Evolutionary conservation across 805 yeast genomes (phyloP), one percentile per base, ranked within the genome.

Genomic region (Candida railenensis): DNA sequence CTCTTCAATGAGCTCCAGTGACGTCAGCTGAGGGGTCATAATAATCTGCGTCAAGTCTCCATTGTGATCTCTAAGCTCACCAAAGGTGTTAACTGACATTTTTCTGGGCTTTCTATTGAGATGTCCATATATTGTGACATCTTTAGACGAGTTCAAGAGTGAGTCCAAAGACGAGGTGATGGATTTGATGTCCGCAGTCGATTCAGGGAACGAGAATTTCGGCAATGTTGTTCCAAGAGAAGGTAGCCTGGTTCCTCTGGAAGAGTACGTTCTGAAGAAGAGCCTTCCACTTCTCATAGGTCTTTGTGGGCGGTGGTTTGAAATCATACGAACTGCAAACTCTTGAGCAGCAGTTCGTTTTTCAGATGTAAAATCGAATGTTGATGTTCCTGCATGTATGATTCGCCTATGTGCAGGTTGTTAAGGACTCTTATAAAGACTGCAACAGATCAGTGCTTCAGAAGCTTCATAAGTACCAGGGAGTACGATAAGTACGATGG

Each of bases 61-160:
- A 37, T 80, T 70, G 28, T 71, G 58, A 59, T 91, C 98, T 51
- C 98, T 73, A 12, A 92, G 65, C 22, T 77, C 80, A 2, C 86
- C 94, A 70, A 94, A 92, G 1, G 80, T 74, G 42, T 88, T 69
- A 44, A 81, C 82, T 3, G 92, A 83, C 44, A 87, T 69, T 44
- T 81, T 80, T 45, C 85, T 76, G 0, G 96, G 94, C 52, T 84
- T 83, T 19, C 78, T 72, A 56, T 89, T 82, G 15, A 92, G 77
- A 89, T 97, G 94, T 0, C 99, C 98, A 51, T 88, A 81, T 5
- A 92, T 53, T 0, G 76, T 71, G 2, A 85, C 77, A 12, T 62
- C 53, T 3, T 48, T 48, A 59, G 46, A 21, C 47, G 49, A 2
- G 38, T 21, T 16, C 9, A 18, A n/a, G 20, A 33, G 22, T 4